Conservation (phyloP, 2,329 filamentous ascomycete species). For the Claviceps pazoutovae region DNA sequence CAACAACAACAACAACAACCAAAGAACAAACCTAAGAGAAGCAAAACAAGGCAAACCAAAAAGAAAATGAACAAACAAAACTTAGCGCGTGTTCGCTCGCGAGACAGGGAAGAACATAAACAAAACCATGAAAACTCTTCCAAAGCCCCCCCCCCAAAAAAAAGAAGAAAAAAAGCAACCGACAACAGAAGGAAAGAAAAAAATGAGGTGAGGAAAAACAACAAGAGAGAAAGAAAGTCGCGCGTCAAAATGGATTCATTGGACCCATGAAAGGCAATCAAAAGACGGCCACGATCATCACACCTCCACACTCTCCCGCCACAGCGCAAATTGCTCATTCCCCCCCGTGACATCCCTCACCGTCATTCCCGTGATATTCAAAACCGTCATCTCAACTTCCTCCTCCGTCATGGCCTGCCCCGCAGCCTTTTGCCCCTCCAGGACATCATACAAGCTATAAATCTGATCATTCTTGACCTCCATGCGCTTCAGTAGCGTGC, state of each 20-base stretch:
- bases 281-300: background rate
- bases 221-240: background rate
- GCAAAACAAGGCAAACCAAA: background rate
- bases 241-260: background rate
- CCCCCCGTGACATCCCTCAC: slow-evolving; percentile 24
- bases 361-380: slow-evolving; percentile 36
- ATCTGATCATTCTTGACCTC: slow-evolving; percentile 67
- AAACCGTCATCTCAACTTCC: slow-evolving; percentile 50
- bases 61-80: background rate
- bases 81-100: background rate
- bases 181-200: background rate
- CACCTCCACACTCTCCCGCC: slow-evolving; percentile 16
- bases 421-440: slow-evolving; percentile 61
- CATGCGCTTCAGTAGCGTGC: slow-evolving; percentile 45
- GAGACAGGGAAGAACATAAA: background rate
- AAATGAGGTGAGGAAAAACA: background rate
- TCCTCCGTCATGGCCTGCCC: slow-evolving; percentile 49
- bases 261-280: too few relatives aligned
- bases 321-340: slow-evolving; percentile 25
- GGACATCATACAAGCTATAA: slow-evolving; percentile 69
- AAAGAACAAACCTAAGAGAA: too few relatives aligned
- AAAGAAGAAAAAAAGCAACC: background rate
- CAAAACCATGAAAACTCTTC: background rate
- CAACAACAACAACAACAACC: background rate
- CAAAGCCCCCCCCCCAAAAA: too few relatives aligned